A percentile compares a stretch with the other conserved stretches of the same genome.
These are phyloP conservation scores for Ophiostoma ulmi DNA, from an alignment of 2,329 filamentous ascomycete genomes.

Conservation along the genomic window DNA sequence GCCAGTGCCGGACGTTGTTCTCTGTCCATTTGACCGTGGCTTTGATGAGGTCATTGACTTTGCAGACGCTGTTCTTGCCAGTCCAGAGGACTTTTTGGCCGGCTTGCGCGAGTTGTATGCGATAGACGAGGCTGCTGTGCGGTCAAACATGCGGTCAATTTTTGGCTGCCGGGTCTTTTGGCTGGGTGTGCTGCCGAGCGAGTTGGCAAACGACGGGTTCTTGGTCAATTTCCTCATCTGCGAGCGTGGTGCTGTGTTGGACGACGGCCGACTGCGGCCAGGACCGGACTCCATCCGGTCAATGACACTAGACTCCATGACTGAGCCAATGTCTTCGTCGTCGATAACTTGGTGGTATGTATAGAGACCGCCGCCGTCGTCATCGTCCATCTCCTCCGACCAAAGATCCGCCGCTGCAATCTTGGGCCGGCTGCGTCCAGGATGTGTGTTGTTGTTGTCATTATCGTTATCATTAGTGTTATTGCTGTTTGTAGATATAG, in stretches of 20 bases:
- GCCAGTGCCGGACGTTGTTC: not conserved
- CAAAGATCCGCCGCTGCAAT: slow-evolving; percentile 2
- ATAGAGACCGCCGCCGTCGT: slow-evolving; percentile 21
- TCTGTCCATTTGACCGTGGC: not conserved
- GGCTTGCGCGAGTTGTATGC: slow-evolving; percentile 27
- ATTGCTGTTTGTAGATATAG: not conserved
- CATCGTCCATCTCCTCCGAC: slow-evolving; percentile 17
- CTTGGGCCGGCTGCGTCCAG: not conserved
- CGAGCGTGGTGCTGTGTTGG: slow-evolving; percentile 31
- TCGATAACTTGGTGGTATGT: slow-evolving; percentile 36
- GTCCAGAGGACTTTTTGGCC: not conserved
- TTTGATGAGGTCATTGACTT: slow-evolving; percentile 4
- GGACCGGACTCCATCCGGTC: slow-evolving; percentile 46
- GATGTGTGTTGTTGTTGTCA: slow-evolving; percentile 30
- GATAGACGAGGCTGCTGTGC: slow-evolving; percentile 53
- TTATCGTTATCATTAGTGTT: slow-evolving; percentile 26
- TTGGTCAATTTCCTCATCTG: slow-evolving; percentile 21
- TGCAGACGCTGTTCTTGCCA: not conserved
- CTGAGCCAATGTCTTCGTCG: slow-evolving; percentile 43
- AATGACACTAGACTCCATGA: slow-evolving; percentile 48
- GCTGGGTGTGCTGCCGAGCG: slow-evolving; percentile 32
- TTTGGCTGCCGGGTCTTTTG: slow-evolving; percentile 33
- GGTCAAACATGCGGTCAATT: slow-evolving; percentile 31
- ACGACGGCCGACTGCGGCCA: slow-evolving; percentile 36
- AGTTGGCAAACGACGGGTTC: slow-evolving; percentile 30